A percentile compares a stretch with the other conserved stretches of the same genome.
Conservation (phyloP, 352 stramenopile species). For the Phytophthora agathidicida region DNA sequence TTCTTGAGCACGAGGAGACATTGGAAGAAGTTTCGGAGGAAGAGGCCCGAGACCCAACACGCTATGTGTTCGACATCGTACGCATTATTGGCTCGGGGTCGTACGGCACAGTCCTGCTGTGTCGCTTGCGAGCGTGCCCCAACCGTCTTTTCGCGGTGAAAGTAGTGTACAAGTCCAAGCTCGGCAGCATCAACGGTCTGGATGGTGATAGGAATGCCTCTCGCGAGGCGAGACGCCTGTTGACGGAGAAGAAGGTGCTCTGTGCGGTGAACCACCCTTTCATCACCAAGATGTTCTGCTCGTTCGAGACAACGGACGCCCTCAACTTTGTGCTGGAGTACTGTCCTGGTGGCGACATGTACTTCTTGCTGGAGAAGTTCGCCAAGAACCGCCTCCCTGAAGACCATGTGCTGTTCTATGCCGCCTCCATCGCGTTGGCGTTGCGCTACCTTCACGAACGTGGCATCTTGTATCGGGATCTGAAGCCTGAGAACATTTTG, state of each 20-base stretch:
- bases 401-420: conserved; percentile 95
- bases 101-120: conserved; percentile 78
- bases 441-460: conserved; percentile 89
- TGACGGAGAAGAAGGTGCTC: conserved; percentile 98
- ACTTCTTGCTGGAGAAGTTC: conserved; percentile 92
- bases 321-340: conserved; percentile 99
- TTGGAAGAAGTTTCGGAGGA: conserved; percentile 29
- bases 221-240: conserved; percentile 72
- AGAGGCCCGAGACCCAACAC: conserved; percentile 24
- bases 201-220: conserved; percentile 34
- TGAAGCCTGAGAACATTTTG: conserved; percentile 93
- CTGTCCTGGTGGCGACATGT: conserved; percentile 96
- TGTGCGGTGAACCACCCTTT: conserved; percentile 96
- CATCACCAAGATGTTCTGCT: conserved; percentile 96
- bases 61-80: conserved; percentile 73
- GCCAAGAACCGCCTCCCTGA: conserved; percentile 94
- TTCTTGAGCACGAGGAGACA: conserved; percentile 32
- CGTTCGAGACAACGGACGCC: conserved; percentile 91
- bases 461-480: conserved; percentile 88
- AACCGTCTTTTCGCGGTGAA: conserved; percentile 74
- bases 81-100: conserved; percentile 78
- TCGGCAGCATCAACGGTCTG: conserved; percentile 36
- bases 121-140: conserved; percentile 46
- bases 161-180: conserved; percentile 77
- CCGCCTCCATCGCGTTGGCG: conserved; percentile 95